phyloP scores from a whole-genome alignment of 2,329 filamentous ascomycete species.

The Corniculantispora saksenae region DNA sequence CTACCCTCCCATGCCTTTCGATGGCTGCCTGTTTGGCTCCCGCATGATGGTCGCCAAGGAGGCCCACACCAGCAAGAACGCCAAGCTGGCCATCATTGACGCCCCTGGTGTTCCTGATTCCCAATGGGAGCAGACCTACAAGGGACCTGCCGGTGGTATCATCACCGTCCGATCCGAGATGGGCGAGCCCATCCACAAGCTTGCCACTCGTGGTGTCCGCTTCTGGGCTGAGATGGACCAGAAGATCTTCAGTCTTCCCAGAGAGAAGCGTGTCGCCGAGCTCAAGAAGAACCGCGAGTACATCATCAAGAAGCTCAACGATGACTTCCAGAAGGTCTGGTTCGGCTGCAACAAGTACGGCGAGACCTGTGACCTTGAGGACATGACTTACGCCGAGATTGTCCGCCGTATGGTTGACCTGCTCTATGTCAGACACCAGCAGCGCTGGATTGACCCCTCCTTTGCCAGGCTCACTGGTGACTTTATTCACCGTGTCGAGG shows the following conservation, averaged over 20 bases:
- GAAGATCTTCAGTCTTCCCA: constrained; percentile 95
- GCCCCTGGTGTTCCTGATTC: constrained; percentile 78
- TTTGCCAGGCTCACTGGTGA: constrained; percentile 83
- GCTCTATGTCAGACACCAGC: constrained; percentile 88
- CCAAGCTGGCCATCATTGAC: constrained; percentile 87
- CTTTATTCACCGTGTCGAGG: constrained; percentile 95
- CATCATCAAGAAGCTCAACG: constrained; percentile 94
- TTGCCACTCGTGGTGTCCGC: constrained; percentile 90
- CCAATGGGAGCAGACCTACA: constrained; percentile 92
- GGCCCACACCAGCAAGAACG: constrained; percentile 81
- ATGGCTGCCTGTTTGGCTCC: constrained; percentile 86
- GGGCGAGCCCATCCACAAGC: constrained; percentile 99
- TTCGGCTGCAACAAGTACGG: constrained; percentile 84
- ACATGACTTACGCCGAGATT: constrained; percentile 93
- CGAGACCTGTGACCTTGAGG: constrained; percentile 82
- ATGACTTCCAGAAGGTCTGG: constrained; percentile 97
- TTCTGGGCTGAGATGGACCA: constrained; percentile 99
- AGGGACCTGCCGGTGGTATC: constrained; percentile 85
- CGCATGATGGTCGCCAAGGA: constrained; percentile 96
- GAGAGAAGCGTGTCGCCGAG: constrained; percentile 86
- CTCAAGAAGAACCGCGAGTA: constrained; percentile 85
- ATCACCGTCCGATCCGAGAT: constrained; percentile 98
- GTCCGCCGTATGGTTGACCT: constrained; percentile 84
- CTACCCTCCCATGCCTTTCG: constrained; percentile 91
- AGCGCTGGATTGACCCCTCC: constrained; percentile 87